Evolutionary conservation across 202 grass and related monocot species (phyloP).

Genomic region (Zizania palustris): DNA sequence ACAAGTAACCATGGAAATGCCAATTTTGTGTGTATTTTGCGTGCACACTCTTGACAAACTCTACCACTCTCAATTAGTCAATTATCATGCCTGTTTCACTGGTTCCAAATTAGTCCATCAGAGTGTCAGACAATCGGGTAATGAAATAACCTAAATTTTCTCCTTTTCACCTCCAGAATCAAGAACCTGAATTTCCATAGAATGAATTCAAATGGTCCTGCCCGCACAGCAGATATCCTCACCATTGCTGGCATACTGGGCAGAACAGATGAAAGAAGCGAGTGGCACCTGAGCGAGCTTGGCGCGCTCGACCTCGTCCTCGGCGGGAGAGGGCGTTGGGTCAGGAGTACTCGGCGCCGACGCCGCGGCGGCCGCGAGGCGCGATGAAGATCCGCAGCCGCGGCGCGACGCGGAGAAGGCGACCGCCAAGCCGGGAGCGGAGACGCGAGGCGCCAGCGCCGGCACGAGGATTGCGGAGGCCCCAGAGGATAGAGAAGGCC

Average conservation of each 20-base stretch:
- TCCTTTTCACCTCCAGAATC: not conserved
- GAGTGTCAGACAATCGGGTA: not conserved
- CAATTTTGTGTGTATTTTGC: not conserved
- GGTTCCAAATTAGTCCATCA: not conserved
- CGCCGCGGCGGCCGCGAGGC: slow-evolving; percentile 25
- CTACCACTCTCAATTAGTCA: too few relatives aligned
- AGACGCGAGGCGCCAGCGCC: too few relatives aligned
- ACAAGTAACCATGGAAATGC: not conserved
- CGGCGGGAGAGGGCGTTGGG: slow-evolving; percentile 1
- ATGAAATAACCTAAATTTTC: not conserved
- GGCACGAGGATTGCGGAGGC: too few relatives aligned
- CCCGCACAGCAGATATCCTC: not conserved
- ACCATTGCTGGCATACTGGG: not conserved
- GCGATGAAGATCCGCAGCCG: not conserved
- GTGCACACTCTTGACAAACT: too few relatives aligned
- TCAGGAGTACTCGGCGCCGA: slow-evolving; percentile 28
- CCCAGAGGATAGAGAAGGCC: too few relatives aligned
- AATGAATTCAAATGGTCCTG: not conserved
- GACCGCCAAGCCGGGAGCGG: too few relatives aligned
- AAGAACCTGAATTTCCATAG: not conserved
- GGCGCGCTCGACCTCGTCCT: slow-evolving; percentile 40
- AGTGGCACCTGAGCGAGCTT: slow-evolving; percentile 59
- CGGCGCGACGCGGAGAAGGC: too few relatives aligned
- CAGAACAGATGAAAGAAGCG: not conserved
- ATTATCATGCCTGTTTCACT: not conserved